Base-by-base conservation (phyloP, 371 early-diverging fungal genomes). In the Catenaria anguillulae region DNA sequence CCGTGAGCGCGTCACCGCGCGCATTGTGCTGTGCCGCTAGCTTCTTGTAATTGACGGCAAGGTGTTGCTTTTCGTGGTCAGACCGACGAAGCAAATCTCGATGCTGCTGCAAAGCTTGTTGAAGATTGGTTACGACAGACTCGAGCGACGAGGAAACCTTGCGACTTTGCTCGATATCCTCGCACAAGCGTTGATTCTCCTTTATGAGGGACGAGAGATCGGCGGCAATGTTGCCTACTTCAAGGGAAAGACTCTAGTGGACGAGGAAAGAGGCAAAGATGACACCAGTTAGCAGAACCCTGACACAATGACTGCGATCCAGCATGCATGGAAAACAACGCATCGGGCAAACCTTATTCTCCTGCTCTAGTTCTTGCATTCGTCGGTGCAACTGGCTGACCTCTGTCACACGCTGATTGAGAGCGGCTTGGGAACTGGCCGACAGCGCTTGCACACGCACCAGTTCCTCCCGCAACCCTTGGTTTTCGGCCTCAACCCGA, bases 171-270 rank as follows among this genome's bases (percentile, higher is more conserved):
- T n/a, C n/a, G n/a, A n/a, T n/a, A n/a, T n/a, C n/a, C n/a, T n/a
- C n/a, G n/a, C 46, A 8, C 40, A 40, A 40, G 17, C 31, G 36
- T 31, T 36, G 58, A 19, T 58, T 58, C 21, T 58, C 58, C 43
- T 58, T 58, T 34, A 42, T 58, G 17, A 58, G 40, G 19, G 58
- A 26, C 36, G 58, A 24, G 29, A 58, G 31, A 10, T 58, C 58
- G 24, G 42, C 23, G 13, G 58, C 43, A 1, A 58, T 36, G 31
- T 58, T 58, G 26, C 29, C 36, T 15, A 58, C 21, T 36, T 58
- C 58, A 2, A 19, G 24, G 15, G 52, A 21, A 2, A 50, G 26
- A 23, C 31, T 50, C 52, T 50, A 24, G 6, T 29, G 4, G 10
- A 2, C 12, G 0, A 23, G 8, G 6, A 17, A 2, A 29, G 12